Evolutionary conservation across 805 yeast genomes (phyloP), one percentile per base, ranked within the genome.

Genomic region (Candida ficus): DNA sequence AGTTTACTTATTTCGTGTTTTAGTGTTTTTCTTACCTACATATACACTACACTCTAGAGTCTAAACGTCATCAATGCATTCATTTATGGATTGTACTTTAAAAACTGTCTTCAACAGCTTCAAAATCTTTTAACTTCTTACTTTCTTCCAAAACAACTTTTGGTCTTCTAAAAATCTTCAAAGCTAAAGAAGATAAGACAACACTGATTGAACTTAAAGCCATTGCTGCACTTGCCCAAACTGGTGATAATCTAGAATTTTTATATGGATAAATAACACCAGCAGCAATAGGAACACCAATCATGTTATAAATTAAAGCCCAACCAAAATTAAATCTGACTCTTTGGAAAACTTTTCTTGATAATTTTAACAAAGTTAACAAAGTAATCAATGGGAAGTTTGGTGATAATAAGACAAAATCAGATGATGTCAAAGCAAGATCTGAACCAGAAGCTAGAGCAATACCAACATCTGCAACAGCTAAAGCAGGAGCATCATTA

Each of bases 391-490:
- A 54, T 1, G 82, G 81, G 41, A 66, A 61, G 8, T 67, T 55
- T 30, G 78, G 73, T 7, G 74, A 73, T 51, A 84, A 63, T 25
- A 85, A 63, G 16, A 84, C 81, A 52, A 84, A 83, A 56, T 84
- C 87, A 42, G 86, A 80, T 4, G 89, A 77, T 3, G 83, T 76
- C 38, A 83, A 66, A 0, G 93, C 90, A 35, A 84, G 64, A 48
- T 85, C 93, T 1, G 89, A 78, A 0, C 91, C 91, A 0, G 82
- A 71, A 0, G 89, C 83, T 45, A 84, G 66, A 0, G 93, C 89
- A 34, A 84, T 70, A 4, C 93, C 93, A 17, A 85, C 79, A 61
- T 83, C 87, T 1, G 93, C 87, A 1, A 74, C 65, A 4, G 88
- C 74, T 38, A 85, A 63, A 0, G 93, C 87, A 1, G 91, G 91